Evolutionary conservation across 768 basidiomycete genomes (phyloP).

Genomic region (Phaffia australis): DNA sequence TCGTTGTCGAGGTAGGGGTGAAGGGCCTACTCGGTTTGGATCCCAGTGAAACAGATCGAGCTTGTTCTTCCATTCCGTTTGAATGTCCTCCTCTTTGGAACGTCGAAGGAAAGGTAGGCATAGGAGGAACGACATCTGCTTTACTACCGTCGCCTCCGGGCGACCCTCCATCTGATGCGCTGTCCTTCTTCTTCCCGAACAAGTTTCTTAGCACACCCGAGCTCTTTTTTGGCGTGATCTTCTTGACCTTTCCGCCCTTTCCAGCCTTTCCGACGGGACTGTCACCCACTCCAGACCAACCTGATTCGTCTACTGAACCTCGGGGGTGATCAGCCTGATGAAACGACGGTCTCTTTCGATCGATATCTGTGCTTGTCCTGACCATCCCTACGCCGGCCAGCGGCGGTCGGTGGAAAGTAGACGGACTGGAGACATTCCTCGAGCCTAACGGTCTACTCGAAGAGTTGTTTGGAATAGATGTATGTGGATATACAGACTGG

Average conservation of each 20-base stretch:
- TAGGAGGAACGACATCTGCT: neutral
- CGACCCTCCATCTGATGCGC: neutral
- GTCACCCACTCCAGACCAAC: neutral
- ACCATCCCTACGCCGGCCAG: conserved; percentile 3
- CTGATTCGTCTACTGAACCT: neutral
- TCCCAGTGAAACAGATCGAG: neutral
- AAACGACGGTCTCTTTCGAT: neutral
- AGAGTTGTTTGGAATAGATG: neutral
- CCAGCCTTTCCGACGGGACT: neutral
- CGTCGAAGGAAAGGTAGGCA: neutral
- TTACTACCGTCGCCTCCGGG: neutral
- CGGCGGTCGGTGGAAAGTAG: neutral
- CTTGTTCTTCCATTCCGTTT: neutral
- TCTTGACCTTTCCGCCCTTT: neutral
- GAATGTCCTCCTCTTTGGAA: neutral
- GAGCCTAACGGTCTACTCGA: neutral
- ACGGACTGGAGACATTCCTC: neutral
- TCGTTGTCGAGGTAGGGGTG: neutral
- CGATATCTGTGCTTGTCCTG: neutral
- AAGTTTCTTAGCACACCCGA: conserved; percentile 22
- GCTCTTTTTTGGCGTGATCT: conserved; percentile 24
- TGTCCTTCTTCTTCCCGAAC: conserved; percentile 25
- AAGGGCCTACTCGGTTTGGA: neutral
- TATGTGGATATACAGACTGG: neutral
- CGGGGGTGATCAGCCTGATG: neutral